These are phyloP conservation scores for Oryza officinalis DNA, from an alignment of 176 grass and related monocot species.

Conservation along the genomic window DNA sequence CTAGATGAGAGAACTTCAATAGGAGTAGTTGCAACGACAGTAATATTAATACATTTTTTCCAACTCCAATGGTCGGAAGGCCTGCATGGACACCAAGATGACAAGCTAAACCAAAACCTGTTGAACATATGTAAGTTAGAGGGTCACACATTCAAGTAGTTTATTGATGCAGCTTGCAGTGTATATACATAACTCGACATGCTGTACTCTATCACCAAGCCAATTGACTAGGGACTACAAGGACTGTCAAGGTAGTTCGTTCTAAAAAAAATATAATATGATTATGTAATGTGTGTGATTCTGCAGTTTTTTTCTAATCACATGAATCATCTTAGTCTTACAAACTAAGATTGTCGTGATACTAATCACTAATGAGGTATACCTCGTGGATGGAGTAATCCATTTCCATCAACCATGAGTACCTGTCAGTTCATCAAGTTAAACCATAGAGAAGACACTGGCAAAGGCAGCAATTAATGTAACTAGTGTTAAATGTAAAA, in stretches of 20 bases:
- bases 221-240: not conserved
- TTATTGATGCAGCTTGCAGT: not conserved
- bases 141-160: not conserved
- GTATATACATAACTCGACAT: not conserved
- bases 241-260: not conserved
- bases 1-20: not conserved
- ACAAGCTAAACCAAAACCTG: slow-evolving; percentile 98
- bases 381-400: slow-evolving; percentile 93
- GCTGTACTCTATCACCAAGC: not conserved
- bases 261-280: not conserved
- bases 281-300: slow-evolving; percentile 2
- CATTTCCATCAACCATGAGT: slow-evolving; percentile 98
- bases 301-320: not conserved
- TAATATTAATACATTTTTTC: slow-evolving; percentile 77
- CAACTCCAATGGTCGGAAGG: slow-evolving; percentile 74
- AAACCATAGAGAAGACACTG: slow-evolving; percentile 23
- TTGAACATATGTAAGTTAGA: slow-evolving; percentile 18
- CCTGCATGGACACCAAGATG: slow-evolving; percentile 84
- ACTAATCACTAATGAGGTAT: not conserved
- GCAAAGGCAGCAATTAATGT: slow-evolving; percentile 10
- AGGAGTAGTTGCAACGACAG: not conserved
- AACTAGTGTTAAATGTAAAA: not conserved
- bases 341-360: not conserved
- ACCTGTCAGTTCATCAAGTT: slow-evolving; percentile 50
- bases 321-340: slow-evolving; percentile 8